Percentiles rank a stretch among this genome's conserved stretches.
These are phyloP conservation scores for Boletus reticulatus DNA, from an alignment of 768 basidiomycete genomes.

Conservation along the genomic window DNA sequence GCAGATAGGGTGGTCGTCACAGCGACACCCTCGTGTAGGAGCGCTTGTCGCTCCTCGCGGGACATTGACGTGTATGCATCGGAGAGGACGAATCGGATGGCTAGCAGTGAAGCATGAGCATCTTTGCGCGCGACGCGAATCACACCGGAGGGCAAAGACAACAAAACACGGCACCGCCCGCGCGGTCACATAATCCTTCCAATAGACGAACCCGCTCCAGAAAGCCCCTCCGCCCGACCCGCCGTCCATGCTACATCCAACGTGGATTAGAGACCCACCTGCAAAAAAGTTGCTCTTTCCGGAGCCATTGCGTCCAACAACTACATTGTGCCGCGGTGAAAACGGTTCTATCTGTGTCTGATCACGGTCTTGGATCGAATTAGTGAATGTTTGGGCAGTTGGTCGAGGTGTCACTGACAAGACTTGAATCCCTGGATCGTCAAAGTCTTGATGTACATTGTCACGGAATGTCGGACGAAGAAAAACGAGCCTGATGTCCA, in stretches of 20 bases:
- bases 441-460: conserved; percentile 84
- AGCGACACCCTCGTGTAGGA: conserved; percentile 93
- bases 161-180: not conserved
- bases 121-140: not conserved
- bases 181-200: not conserved
- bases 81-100: conserved; percentile 95
- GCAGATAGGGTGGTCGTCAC: conserved; percentile 88
- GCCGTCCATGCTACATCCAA: not conserved
- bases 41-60: conserved; percentile 85
- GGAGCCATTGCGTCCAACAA: conserved; percentile 95
- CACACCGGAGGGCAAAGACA: not conserved
- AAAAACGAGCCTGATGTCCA: not conserved
- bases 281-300: conserved; percentile 99
- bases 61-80: conserved; percentile 97
- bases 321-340: conserved; percentile 90
- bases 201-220: too few relatives aligned
- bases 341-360: conserved; percentile 95
- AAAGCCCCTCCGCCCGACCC: not conserved
- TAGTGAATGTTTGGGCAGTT: not conserved
- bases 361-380: conserved; percentile 60
- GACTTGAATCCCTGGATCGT: conserved; percentile 98
- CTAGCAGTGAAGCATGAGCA: conserved; percentile 36
- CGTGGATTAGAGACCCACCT: conserved; percentile 45
- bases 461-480: not conserved
- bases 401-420: conserved; percentile 46